Conservation (phyloP, 768 basidiomycete species). For the Pleurotus platypus region DNA sequence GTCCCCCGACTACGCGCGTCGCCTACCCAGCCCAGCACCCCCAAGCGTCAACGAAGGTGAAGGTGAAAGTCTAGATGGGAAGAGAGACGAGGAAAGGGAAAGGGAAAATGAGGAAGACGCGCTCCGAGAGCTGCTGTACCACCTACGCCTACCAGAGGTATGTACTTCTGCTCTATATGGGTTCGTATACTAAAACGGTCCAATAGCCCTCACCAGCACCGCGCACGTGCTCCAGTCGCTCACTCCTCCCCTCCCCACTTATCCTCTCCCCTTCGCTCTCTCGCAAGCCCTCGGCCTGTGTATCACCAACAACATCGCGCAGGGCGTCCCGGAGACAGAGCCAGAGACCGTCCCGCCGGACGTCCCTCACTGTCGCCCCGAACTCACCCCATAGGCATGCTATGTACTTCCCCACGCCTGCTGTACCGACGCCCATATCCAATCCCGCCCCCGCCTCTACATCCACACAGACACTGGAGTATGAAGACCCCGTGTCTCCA, state of each 20-base stretch:
- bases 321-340: not conserved
- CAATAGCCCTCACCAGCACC: not conserved
- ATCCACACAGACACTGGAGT: not conserved
- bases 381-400: conserved; percentile 1
- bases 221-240: not conserved
- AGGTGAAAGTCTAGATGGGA: no score
- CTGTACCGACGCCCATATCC: no score
- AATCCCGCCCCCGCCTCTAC: no score
- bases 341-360: not conserved
- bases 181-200: not conserved
- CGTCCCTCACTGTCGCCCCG: not conserved
- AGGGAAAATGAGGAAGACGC: not conserved
- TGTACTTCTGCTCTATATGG: not conserved
- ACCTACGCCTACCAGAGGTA: not conserved
- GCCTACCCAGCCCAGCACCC: not conserved
- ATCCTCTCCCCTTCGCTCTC: not conserved
- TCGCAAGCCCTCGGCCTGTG: not conserved
- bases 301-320: not conserved
- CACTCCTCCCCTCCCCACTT: not conserved
- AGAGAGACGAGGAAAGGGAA: no score
- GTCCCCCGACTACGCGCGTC: not conserved
- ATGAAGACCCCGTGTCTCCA: not conserved
- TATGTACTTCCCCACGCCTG: not conserved
- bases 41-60: no score
- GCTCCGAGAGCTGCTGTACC: not conserved